Base-by-base conservation (phyloP, 345 rosid genomes). In the Cardamine occulta region DNA sequence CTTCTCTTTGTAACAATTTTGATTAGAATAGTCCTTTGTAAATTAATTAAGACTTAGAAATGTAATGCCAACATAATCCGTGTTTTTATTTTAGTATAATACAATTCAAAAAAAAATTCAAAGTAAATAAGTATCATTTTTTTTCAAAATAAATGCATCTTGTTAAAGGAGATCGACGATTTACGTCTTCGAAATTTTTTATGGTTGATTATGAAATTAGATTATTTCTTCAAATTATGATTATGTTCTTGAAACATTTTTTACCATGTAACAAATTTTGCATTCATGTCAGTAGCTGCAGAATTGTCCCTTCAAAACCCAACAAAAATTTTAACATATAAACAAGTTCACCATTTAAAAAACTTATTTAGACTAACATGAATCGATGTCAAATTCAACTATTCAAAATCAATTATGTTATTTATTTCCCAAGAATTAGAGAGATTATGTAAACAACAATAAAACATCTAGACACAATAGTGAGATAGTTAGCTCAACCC, bases 401-500 rank as follows among this genome's bases (percentile, higher is more conserved):
- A 60, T 72, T 68, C 79, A 80, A 70, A 83, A 81, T 72, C 84
- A 77, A 75, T 87, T 86, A 34, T 15, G 79, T 86, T 66, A 83
- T 15, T 17, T 82, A 39, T 81, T 81, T 66, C 42, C 80, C 73
- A 57, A 89, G 10, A 83, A 74, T 88, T 21, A 86, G 67, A 77
- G 64, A 40, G 90, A 84, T 71, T 77, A 67, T 32, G 80, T 81
- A 66, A 81, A 83, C 80, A 82, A 86, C 55, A 60, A 85, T 29
- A 84, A 80, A 62, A 76, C 76, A 37, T 74, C 81, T 42, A 78
- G 80, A 73, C 75, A 81, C 80, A 84, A 79, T 35, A 70, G 82
- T 21, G 73, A 74, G 40, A 49, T 63, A 39, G 42, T 65, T 18
- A 74, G 82, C 85, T 83, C 84, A 21, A 72, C 18, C 15, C 44